Base-by-base conservation (phyloP, 345 rosid genomes). In the Turnera subulata region DNA sequence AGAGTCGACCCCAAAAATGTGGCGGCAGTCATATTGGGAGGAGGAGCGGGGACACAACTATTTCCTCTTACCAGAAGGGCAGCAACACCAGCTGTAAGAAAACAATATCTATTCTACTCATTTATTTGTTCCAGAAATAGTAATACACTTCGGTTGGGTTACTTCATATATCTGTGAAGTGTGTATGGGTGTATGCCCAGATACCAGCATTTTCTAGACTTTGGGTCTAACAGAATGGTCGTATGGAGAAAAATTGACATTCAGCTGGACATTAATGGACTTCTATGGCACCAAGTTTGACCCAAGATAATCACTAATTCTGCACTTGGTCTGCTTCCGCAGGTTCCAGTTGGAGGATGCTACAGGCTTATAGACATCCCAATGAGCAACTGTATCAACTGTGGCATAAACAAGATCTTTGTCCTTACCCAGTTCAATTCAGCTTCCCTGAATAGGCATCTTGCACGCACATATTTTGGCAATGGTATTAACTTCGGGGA, bases 281-380 rank as follows among this genome's bases (percentile, higher is more conserved):
- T 29, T 29, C 35, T 29, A 8, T 29, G 5, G 35, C 35, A 29
- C 35, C 35, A 8, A 29, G 4, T 29, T 29, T 29, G 8, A 29
- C 35, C 8, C 35, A 29, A 3, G 35, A 29, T 29, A 29, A 8
- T 29, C 5, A 29, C 35, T 29, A 4, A 29, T 46, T 20, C 26
- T 56, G 45, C 33, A 15, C 6, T 25, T 37, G 23, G 40, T 53
- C 10, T 23, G 46, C 26, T 46, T 74, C 29, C 79, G 46, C 67
- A 92, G 98, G 95, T 92, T 52, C 93, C 95, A 0, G 85, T 92
- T 23, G 98, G 95, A 51, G 98, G 98, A 58, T 92, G 98, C 78
- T 89, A 86, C 57, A 82, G 79, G 78, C 87, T 92, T 52, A 92
- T 92, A 42, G 98, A 92, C 59, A 82, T 92, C 39, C 98, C 98